phyloP scores from a whole-genome alignment of 2,329 filamentous ascomycete species.

The Epichloe baconii region DNA sequence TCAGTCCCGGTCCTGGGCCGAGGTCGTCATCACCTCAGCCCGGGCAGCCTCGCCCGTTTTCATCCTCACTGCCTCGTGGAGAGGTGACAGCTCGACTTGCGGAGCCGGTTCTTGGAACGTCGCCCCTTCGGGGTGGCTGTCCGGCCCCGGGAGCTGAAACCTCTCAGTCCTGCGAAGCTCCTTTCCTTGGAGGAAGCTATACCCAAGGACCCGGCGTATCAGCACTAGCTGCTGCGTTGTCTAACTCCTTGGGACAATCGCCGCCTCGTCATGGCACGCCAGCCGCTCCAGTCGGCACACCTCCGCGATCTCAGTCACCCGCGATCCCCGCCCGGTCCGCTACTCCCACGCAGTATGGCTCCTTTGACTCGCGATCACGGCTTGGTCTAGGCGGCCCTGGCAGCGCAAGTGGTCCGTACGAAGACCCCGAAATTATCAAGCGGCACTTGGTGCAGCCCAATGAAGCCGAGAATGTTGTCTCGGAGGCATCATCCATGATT shows the following conservation, averaged over 20 bases:
- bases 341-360: conserved; percentile 68
- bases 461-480: conserved; percentile 30
- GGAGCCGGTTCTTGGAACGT: conserved; percentile 36
- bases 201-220: conserved; percentile 70
- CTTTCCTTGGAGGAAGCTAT: conserved; percentile 51
- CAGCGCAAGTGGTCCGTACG: conserved; percentile 44
- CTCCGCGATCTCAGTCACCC: conserved; percentile 29
- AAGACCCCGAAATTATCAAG: conserved; percentile 84
- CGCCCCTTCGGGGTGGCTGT: conserved; percentile 23
- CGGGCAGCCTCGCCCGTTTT: conserved; percentile 30
- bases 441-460: conserved; percentile 70
- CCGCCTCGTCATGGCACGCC: conserved; percentile 59
- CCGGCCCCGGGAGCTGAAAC: conserved; percentile 15
- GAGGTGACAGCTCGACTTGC: conserved; percentile 49
- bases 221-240: conserved; percentile 77
- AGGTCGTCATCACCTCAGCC: conserved; percentile 36
- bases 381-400: conserved; percentile 24
- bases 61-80: conserved; percentile 42
- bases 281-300: conserved; percentile 45
- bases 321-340: conserved; percentile 23
- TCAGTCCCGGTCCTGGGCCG: conserved; percentile 25
- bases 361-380: conserved; percentile 59
- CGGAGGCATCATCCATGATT: conserved; percentile 31
- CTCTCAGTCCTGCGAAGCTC: conserved; percentile 35
- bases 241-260: conserved; percentile 56